Evolutionary conservation across 371 early-diverging fungal species (phyloP).

Genomic region (Conidiobolus incongruus): DNA sequence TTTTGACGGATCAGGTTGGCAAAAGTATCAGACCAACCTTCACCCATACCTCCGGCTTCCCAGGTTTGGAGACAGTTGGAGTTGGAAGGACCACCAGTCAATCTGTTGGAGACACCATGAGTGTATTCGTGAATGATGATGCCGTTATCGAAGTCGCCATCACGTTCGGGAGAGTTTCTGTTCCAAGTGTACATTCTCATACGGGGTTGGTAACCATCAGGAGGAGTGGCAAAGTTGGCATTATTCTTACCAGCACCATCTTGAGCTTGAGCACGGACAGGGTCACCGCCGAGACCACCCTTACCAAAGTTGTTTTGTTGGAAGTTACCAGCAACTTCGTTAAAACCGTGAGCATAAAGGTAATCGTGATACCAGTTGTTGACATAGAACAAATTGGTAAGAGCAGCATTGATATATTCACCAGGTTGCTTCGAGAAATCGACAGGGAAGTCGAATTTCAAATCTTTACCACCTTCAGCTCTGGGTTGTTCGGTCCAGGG

Average conservation of each 20-base stretch:
- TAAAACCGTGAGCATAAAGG: slow-evolving; percentile 8
- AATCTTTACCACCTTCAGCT: slow-evolving; percentile 6
- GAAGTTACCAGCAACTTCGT: slow-evolving; percentile 32
- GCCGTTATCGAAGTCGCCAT: slow-evolving; percentile 10
- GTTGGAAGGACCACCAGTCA: slow-evolving; percentile 28
- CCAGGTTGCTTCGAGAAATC: slow-evolving; percentile 34
- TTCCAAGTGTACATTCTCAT: slow-evolving; percentile 20
- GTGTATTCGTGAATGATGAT: slow-evolving; percentile 11
- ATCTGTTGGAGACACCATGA: slow-evolving; percentile 23
- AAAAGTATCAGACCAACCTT: slow-evolving; percentile 86
- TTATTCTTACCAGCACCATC: slow-evolving; percentile 24
- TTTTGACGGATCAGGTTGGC: slow-evolving; percentile 59
- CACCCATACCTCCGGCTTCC: slow-evolving; percentile 18
- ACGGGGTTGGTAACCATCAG: slow-evolving; percentile 15
- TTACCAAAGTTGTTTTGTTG: slow-evolving; percentile 67
- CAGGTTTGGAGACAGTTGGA: slow-evolving; percentile 8
- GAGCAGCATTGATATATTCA: slow-evolving; percentile 48
- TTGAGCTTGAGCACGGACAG: slow-evolving; percentile 83
- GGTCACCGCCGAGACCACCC: slow-evolving; percentile 53
- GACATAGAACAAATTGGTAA: slow-evolving; percentile 10
- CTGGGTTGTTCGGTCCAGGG: slow-evolving; percentile 9
- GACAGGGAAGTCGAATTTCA: slow-evolving; percentile 49
- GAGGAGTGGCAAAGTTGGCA: slow-evolving; percentile 12
- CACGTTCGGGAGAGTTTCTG: slow-evolving; percentile 10
- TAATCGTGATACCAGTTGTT: slow-evolving; percentile 8